A percentile compares a stretch with the other conserved stretches of the same genome.
Evolutionary conservation across 768 basidiomycete genomes (phyloP).

Genomic region (Dioszegia hungarica): DNA sequence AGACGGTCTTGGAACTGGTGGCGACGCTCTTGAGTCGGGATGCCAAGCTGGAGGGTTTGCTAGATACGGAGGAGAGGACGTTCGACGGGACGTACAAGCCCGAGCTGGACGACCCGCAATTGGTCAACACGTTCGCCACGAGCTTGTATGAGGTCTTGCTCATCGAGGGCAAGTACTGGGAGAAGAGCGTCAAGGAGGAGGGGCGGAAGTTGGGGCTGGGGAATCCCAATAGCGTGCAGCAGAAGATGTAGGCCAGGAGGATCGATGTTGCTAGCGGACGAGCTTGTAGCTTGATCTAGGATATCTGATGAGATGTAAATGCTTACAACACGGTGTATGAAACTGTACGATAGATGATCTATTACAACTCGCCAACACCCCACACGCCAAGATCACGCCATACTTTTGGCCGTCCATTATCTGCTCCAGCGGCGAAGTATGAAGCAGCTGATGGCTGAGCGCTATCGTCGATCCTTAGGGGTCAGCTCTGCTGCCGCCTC

Average conservation of each 20-base stretch:
- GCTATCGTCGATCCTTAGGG: conserved; percentile 67
- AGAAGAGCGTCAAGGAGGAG: conserved; percentile 63
- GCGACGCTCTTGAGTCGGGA: conserved; percentile 68
- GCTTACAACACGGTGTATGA: background rate
- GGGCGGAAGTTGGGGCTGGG: conserved; percentile 52
- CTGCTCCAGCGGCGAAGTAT: conserved; percentile 68
- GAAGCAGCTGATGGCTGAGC: conserved; percentile 69
- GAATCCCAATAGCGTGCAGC: background rate
- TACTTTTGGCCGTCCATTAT: conserved; percentile 69
- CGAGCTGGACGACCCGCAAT: conserved; percentile 75
- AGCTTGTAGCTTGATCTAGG: background rate
- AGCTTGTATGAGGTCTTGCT: conserved; percentile 76
- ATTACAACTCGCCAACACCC: conserved; percentile 65
- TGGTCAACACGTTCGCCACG: conserved; percentile 61
- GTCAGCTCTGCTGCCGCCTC: conserved; percentile 1
- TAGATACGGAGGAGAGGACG: conserved; percentile 80
- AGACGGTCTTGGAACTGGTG: conserved; percentile 71
- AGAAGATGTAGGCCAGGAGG: background rate
- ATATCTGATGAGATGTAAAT: background rate
- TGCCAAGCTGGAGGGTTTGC: conserved; percentile 71
- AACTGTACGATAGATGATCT: background rate
- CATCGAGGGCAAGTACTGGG: conserved; percentile 57
- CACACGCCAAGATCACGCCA: conserved; percentile 68
- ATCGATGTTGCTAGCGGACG: background rate
- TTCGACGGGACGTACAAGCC: conserved; percentile 79